phyloP scores from a whole-genome alignment of 192 early-diverging fungal genomes.

The Podila clonocystis region DNA sequence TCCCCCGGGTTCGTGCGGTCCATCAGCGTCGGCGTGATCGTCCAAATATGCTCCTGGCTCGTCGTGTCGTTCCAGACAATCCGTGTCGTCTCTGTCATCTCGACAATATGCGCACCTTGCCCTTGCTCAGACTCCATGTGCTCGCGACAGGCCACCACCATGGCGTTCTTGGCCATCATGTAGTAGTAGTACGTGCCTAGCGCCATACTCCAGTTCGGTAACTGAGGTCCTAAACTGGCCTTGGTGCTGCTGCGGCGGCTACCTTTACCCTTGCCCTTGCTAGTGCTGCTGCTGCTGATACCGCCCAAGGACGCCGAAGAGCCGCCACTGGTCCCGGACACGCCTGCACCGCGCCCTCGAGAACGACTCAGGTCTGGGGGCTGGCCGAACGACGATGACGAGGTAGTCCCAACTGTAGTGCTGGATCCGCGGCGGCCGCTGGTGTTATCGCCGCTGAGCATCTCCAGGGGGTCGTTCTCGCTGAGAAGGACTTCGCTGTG shows the following conservation, averaged over 20 bases:
- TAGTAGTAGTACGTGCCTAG: slow-evolving; percentile 11
- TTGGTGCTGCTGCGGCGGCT: not conserved
- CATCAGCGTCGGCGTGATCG: slow-evolving; percentile 14
- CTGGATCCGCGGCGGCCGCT: not conserved
- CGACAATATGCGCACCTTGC: not conserved
- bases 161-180: slow-evolving; percentile 7
- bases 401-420: not conserved
- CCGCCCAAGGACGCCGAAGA: not conserved
- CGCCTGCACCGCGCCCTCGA: no score
- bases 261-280: not conserved
- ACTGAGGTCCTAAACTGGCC: not conserved
- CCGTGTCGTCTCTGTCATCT: not conserved
- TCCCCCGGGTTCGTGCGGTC: slow-evolving; percentile 14
- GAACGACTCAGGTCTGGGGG: not conserved
- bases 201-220: slow-evolving; percentile 17
- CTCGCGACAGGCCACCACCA: slow-evolving; percentile 9
- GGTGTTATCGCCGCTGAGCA: no score
- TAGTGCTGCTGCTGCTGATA: not conserved
- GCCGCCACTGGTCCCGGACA: no score
- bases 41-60: slow-evolving; percentile 23
- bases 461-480: not conserved
- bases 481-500: not conserved
- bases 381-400: not conserved
- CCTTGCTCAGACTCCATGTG: slow-evolving; percentile 11
- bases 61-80: slow-evolving; percentile 27